Base-by-base conservation (phyloP, 1,139 yeast genomes). In the Debaryomycetaceae sp. region DNA sequence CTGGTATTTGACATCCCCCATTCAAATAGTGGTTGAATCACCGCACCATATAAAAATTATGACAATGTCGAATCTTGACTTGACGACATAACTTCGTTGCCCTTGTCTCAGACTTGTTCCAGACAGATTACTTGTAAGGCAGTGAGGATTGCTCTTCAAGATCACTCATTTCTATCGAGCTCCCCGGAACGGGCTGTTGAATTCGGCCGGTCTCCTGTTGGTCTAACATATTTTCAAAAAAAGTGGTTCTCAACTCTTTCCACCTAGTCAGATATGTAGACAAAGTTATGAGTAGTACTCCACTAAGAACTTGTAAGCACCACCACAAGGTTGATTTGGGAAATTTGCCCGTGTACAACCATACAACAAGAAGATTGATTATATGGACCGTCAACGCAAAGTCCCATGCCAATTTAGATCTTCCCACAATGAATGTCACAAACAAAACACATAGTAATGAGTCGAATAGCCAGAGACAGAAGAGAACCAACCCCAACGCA, bases 401-500 rank as follows among this genome's bases (percentile, higher is more conserved):
- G 64, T 93, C 99, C 87, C 97, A 86, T 0, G 97, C 98, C 46
- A 93, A 70, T 63, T 91, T 93, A 37, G 96, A 86, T 48, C 98
- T 72, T 0, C 98, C 97, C 14, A 93, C 96, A 22, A 91, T 83
- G 5, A 90, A 68, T 0, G 96, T 88, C 58, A 93, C 83, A 57
- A 89, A 89, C 14, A 88, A 65, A 1, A 90, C 97, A 57, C 91
- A 84, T 17, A 85, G 62, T 43, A 86, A 70, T 1, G 96, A 76
- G 60, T 87, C 96, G 45, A 88, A 66, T 11, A 91, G 70, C 97
- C 97, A 91, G 49, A 90, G 65, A 11, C 78, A 65, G 40, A 85
- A 78, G 40, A 91, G 66, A 0, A 86, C 81, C 60, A 90, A 71
- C 0, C 98, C 98, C 64, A 87, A 69, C 2, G 96, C 82, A 56